Conservation (phyloP, 306 rosid species). For the Parietaria judaica region DNA sequence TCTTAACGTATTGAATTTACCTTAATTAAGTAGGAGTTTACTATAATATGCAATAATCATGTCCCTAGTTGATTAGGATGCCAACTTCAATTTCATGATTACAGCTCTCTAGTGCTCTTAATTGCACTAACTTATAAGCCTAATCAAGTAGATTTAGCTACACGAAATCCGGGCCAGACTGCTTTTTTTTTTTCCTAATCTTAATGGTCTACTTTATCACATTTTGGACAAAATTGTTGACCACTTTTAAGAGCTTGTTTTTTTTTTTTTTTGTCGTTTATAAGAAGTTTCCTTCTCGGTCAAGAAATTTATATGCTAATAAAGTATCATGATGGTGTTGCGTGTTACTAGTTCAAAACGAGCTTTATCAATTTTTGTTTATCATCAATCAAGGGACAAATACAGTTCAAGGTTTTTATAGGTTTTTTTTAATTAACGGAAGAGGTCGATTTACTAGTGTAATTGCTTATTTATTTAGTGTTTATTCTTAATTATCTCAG, state of each 20-base stretch:
- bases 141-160: constrained; percentile 4
- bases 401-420: background rate
- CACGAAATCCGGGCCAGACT: constrained; percentile 13
- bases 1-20: no score
- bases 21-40: background rate
- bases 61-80: background rate
- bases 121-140: background rate
- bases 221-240: constrained; percentile 20
- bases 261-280: constrained; percentile 16
- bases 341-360: background rate
- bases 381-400: background rate
- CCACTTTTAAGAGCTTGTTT: constrained; percentile 22
- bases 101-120: constrained; percentile 8
- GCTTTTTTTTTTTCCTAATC: constrained; percentile 14
- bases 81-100: background rate
- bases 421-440: background rate
- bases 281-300: constrained; percentile 14
- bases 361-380: constrained; percentile 12
- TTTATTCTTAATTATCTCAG: constrained; percentile 30
- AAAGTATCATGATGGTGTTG: background rate
- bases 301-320: constrained; percentile 3
- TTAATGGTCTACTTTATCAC: constrained; percentile 12
- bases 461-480: constrained; percentile 7
- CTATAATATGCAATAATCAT: background rate
- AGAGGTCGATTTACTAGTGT: background rate